Conservation (phyloP, 768 basidiomycete species). For the Lactifluus hygrophoroides region DNA sequence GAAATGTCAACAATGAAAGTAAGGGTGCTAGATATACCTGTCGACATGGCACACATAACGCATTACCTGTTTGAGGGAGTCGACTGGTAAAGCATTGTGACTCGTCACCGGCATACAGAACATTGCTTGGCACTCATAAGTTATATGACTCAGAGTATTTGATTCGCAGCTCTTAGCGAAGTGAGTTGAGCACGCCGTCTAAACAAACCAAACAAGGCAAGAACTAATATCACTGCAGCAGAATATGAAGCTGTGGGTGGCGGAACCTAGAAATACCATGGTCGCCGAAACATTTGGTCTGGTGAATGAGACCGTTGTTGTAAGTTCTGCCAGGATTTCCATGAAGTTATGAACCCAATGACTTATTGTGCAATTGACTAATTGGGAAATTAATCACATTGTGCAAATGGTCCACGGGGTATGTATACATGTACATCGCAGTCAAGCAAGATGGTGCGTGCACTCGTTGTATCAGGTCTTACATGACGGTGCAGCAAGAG, state of each 20-base stretch:
- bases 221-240: not conserved
- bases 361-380: not conserved
- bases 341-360: not conserved
- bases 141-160: not conserved
- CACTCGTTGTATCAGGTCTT: not conserved
- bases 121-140: too few species aligned
- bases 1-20: not conserved
- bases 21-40: not conserved
- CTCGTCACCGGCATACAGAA: too few species aligned
- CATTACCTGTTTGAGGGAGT: too few species aligned
- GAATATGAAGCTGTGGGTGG: not conserved
- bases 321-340: not conserved
- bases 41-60: not conserved
- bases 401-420: constrained; percentile 11
- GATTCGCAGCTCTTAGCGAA: not conserved
- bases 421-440: constrained; percentile 12
- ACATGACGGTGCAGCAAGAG: constrained; percentile 88
- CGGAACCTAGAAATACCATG: not conserved
- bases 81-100: too few species aligned
- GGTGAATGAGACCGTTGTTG: not conserved
- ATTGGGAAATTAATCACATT: constrained; percentile 10
- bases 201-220: not conserved
- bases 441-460: constrained; percentile 8
- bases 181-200: not conserved
- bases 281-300: not conserved